A percentile compares a stretch with the other conserved stretches of the same genome.
Evolutionary conservation across 176 grass and related monocot species (phyloP).

Genomic region (Bromus sterilis): DNA sequence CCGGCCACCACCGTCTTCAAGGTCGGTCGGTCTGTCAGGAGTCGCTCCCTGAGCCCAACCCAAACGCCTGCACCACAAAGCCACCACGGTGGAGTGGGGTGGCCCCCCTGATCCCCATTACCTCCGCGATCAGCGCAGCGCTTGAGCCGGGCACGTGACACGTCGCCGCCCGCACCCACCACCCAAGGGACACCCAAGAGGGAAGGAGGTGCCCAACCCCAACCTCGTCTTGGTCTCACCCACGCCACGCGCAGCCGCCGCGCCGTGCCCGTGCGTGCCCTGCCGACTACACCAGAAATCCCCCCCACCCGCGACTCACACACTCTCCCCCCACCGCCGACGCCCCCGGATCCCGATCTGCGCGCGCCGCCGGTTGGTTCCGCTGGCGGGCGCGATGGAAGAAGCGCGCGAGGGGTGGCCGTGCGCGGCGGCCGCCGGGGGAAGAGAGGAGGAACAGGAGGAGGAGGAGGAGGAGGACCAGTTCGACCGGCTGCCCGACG

Average conservation of each 20-base stretch:
- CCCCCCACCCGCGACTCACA: not conserved
- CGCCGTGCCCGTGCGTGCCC: not conserved
- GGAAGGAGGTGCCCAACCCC: no score
- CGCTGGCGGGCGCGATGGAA: not conserved
- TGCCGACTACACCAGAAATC: conserved; percentile 22
- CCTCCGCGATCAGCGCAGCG: not conserved
- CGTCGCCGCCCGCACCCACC: conserved; percentile 9
- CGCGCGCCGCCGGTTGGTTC: not conserved
- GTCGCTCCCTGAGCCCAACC: not conserved
- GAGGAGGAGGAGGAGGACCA: conserved; percentile 31
- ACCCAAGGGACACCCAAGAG: no score
- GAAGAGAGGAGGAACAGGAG: not conserved
- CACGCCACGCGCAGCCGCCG: conserved; percentile 8
- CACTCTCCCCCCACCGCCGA: not conserved
- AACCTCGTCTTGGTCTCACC: no score
- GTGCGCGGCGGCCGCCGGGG: not conserved
- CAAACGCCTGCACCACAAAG: not conserved
- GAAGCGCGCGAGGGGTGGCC: not conserved
- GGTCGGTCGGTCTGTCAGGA: not conserved
- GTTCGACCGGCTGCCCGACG: conserved; percentile 79
- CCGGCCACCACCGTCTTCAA: not conserved
- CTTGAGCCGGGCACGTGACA: conserved; percentile 30
- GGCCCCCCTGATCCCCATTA: not conserved
- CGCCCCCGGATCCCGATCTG: conserved; percentile 32
- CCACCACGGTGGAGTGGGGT: not conserved